Conservation (phyloP, 228 moss, liverwort and hornwort species). For the Sphagnum magellanicum region DNA sequence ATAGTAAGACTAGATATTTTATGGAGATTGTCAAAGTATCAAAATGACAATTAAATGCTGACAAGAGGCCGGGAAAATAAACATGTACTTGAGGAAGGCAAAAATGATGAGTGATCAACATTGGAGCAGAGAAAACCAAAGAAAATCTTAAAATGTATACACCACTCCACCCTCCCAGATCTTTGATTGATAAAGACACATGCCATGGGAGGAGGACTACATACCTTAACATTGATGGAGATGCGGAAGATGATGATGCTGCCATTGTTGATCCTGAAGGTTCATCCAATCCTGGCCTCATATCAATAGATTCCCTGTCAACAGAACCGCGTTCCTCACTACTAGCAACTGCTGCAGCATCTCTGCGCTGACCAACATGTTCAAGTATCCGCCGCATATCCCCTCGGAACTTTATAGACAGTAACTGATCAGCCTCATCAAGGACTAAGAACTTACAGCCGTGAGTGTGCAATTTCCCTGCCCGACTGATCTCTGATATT, state of each 20-base stretch:
- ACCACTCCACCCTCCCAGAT: too few species aligned
- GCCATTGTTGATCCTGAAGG: neutral
- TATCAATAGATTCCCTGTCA: constrained; percentile 9
- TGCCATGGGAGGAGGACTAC: too few species aligned
- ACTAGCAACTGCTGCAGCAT: constrained; percentile 1
- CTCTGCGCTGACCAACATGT: constrained; percentile 90
- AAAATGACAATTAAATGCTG: too few species aligned
- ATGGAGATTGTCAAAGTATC: too few species aligned
- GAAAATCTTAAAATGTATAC: too few species aligned
- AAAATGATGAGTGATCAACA: too few species aligned
- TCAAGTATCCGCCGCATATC: constrained; percentile 97
- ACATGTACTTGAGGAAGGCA: too few species aligned
- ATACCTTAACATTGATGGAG: neutral
- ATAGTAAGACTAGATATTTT: neutral
- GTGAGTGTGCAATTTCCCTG: constrained; percentile 93
- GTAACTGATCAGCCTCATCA: constrained; percentile 91
- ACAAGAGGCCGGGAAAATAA: too few species aligned
- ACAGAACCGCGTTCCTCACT: constrained; percentile 1
- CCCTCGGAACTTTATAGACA: constrained; percentile 86
- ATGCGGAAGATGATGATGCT: constrained; percentile 1
- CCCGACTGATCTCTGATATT: constrained; percentile 90
- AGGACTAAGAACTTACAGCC: constrained; percentile 84
- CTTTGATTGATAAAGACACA: too few species aligned
- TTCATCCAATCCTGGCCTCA: constrained; percentile 9
- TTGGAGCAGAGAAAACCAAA: too few species aligned